Base-by-base conservation (phyloP, 371 early-diverging fungal species). In the Mucor saturninus region DNA sequence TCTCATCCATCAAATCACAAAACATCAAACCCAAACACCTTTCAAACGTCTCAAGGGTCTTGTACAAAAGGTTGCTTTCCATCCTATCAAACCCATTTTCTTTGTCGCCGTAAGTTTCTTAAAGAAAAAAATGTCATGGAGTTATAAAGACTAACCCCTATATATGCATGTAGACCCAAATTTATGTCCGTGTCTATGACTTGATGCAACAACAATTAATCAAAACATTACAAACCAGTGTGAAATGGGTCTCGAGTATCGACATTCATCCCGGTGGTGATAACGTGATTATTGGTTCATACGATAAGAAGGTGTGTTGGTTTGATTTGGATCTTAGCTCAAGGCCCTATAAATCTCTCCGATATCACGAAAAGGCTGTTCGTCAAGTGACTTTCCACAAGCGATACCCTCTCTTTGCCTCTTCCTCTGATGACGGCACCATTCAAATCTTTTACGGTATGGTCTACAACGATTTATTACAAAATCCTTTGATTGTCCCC, bases 401-500 rank as follows among this genome's bases (percentile, higher is more conserved):
- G 75, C 85, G 89, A 54, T 94, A 93, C 77, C 99, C 99, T 37
- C 80, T 98, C 45, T 97, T 98, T 83, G 97, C 97, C 15, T 91
- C 94, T 0, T 87, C 93, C 43, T 89, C 93, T 10, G 98, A 98
- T 73, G 99, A 98, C 66, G 95, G 97, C 31, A 83, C 89, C 31
- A 87, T 97, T 14, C 95, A 96, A 70, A 83, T 98, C 30, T 97
- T 96, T 89, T 95, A 98, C 79, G 96, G 95, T 54, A 97, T 92
- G 93, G 97, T 98, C 35, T 98, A 95, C 79, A 86, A 88, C 53
- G 97, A 96, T 74, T 77, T 98, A 65, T 77, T 97, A 69, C 90
- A 91, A 76, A 96, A 98, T 80, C 99, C 99, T 50, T 80, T 97
- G 68, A 94, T 98, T 76, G 98, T 97, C 29, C 99, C 99, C n/a